phyloP scores from a whole-genome alignment of 371 early-diverging fungal species.

The Lichtheimia hyalospora region DNA sequence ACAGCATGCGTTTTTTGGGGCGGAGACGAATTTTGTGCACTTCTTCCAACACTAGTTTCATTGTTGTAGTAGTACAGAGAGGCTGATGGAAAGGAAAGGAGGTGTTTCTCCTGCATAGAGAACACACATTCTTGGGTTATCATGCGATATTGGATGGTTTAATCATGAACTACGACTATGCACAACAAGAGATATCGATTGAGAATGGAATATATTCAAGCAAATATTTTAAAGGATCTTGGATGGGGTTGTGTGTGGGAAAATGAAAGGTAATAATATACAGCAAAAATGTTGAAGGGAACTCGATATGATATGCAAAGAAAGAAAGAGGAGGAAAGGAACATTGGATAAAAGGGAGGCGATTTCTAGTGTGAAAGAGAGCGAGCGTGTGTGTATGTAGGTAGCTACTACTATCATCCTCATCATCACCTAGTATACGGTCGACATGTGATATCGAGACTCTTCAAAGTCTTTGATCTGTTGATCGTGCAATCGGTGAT shows the following conservation, averaged over 20 bases:
- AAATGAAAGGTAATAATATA: background rate
- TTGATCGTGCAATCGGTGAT: constrained; percentile 51
- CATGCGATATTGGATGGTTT: background rate
- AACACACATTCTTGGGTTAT: no score
- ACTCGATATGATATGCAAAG: background rate
- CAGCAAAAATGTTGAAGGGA: no score
- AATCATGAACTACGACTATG: background rate
- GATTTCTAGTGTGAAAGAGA: background rate
- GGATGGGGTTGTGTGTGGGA: background rate
- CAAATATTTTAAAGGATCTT: no score
- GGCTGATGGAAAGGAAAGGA: background rate
- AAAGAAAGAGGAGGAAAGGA: background rate
- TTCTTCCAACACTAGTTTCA: background rate
- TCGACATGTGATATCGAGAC: constrained; percentile 50
- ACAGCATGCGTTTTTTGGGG: background rate
- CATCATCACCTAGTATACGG: constrained; percentile 37
- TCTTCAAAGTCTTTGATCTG: constrained; percentile 57
- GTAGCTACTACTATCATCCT: background rate
- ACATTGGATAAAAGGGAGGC: background rate
- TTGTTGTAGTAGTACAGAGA: background rate
- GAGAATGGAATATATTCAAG: no score
- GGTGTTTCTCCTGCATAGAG: no score
- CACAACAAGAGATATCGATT: background rate
- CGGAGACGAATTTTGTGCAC: background rate
- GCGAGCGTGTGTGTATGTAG: background rate